Percentiles rank a stretch among this genome's conserved stretches.
Conservation (phyloP, 208 protist species). For the Leishmania gerbilli region DNA sequence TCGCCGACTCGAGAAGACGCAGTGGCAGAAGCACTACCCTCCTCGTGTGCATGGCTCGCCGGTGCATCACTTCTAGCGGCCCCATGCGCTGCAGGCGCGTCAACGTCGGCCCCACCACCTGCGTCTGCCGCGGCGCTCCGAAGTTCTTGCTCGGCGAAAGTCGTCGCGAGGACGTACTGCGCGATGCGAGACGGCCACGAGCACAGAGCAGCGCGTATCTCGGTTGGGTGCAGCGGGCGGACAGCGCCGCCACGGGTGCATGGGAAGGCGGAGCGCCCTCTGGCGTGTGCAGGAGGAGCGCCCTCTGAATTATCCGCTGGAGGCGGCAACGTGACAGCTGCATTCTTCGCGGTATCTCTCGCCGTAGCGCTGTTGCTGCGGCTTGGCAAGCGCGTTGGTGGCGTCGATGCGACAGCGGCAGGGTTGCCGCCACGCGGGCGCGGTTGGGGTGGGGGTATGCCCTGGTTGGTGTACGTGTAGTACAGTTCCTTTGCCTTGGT, state of each 20-base stretch:
- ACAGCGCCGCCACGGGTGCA: slow-evolving; percentile 10
- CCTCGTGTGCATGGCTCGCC: background rate
- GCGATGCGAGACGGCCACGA: slow-evolving; percentile 33
- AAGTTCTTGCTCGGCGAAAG: slow-evolving; percentile 5
- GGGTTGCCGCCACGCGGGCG: background rate
- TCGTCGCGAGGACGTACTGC: slow-evolving; percentile 23
- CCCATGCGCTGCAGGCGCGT: background rate
- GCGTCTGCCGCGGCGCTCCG: background rate
- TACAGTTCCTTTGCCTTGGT: slow-evolving; percentile 22
- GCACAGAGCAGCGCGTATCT: slow-evolving; percentile 16
- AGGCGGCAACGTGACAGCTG: background rate
- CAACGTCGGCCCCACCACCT: background rate
- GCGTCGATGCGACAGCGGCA: background rate
- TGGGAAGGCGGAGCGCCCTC: background rate
- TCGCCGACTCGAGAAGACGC: background rate
- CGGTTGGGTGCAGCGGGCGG: slow-evolving; percentile 7
- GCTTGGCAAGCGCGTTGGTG: background rate
- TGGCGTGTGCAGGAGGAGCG: no score
- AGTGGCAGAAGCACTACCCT: background rate
- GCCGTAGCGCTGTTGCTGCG: background rate
- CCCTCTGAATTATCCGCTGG: background rate
- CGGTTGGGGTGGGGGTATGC: background rate
- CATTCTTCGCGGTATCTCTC: background rate
- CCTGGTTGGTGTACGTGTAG: slow-evolving; percentile 32
- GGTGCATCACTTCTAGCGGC: background rate